A percentile compares a stretch with the other conserved stretches of the same genome.
Conservation (phyloP, 352 stramenopile species). For the Phytophthora multivora region DNA sequence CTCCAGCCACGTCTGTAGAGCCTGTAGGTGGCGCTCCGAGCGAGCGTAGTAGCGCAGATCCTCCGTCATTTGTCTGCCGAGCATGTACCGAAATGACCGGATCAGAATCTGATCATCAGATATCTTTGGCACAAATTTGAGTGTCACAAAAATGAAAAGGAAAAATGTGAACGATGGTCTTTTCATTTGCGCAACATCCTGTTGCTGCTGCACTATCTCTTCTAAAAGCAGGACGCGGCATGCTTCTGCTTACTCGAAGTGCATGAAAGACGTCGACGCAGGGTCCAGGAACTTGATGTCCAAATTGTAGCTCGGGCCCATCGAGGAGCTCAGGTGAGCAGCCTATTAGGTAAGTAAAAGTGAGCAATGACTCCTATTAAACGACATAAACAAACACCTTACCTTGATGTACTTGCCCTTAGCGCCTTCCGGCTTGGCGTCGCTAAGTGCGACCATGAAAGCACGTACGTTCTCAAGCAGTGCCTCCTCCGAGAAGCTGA, state of each 20-base stretch:
- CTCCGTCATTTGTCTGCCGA: constrained; percentile 63
- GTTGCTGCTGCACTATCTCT: constrained; percentile 28
- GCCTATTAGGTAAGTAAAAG: constrained; percentile 31
- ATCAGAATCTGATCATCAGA: too few relatives aligned
- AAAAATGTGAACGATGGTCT: constrained; percentile 17
- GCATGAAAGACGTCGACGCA: constrained; percentile 84
- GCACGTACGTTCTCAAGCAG: constrained; percentile 92
- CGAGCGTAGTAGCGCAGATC: constrained; percentile 77
- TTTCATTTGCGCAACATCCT: constrained; percentile 22
- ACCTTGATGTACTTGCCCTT: constrained; percentile 95
- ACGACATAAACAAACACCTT: neutral
- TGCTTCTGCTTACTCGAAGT: constrained; percentile 67
- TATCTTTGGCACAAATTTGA: neutral
- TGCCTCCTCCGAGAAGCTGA: constrained; percentile 89
- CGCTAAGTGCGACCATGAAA: constrained; percentile 91
- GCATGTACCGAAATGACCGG: constrained; percentile 18
- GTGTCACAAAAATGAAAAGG: constrained; percentile 20
- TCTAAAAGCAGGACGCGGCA: constrained; percentile 23
- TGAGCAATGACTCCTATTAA: constrained; percentile 3
- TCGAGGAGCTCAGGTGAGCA: constrained; percentile 86
- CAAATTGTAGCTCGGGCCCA: constrained; percentile 79
- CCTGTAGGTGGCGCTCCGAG: constrained; percentile 72
- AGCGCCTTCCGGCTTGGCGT: constrained; percentile 91
- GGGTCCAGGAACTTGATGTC: constrained; percentile 88
- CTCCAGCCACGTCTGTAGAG: constrained; percentile 70